Evolutionary conservation across 2,329 filamentous ascomycete genomes (phyloP).

Genomic region (Pseudophaeomoniella oleicola): DNA sequence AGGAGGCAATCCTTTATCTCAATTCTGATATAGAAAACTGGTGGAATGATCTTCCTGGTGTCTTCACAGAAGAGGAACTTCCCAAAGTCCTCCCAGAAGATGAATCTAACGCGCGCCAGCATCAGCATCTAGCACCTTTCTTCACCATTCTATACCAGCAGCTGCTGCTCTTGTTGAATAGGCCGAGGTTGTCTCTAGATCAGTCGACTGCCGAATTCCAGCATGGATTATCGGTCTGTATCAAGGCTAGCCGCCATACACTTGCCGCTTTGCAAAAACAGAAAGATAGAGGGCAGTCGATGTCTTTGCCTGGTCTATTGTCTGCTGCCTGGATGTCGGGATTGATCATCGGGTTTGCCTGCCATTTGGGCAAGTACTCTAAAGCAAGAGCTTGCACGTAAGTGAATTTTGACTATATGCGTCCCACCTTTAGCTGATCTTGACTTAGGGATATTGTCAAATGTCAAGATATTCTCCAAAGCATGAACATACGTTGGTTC

Average conservation of each 20-base stretch:
- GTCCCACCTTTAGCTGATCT: slow-evolving; percentile 2
- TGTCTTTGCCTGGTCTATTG: slow-evolving; percentile 25
- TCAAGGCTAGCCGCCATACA: slow-evolving; percentile 23
- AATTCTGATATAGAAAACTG: slow-evolving; percentile 26
- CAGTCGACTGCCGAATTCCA: slow-evolving; percentile 23
- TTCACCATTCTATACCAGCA: slow-evolving; percentile 28
- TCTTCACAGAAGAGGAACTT: slow-evolving; percentile 8
- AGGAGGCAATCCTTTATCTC: slow-evolving; percentile 21
- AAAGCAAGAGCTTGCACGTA: slow-evolving; percentile 19
- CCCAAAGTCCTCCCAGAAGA: slow-evolving; percentile 2
- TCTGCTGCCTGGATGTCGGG: slow-evolving; percentile 27
- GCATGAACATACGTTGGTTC: slow-evolving; percentile 24
- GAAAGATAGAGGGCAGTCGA: slow-evolving; percentile 16
- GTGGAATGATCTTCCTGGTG: slow-evolving; percentile 24
- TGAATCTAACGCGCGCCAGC: slow-evolving; percentile 1
- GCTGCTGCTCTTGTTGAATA: slow-evolving; percentile 23
- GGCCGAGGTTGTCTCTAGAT: slow-evolving; percentile 22
- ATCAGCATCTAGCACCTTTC: slow-evolving; percentile 17
- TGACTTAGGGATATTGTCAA: slow-evolving; percentile 19
- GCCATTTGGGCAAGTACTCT: slow-evolving; percentile 24
- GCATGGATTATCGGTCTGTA: slow-evolving; percentile 25
- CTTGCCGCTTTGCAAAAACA: slow-evolving; percentile 21
- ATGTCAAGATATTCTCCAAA: slow-evolving; percentile 17
- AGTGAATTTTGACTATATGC: slow-evolving; percentile 5
- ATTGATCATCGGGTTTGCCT: slow-evolving; percentile 25